Percentiles rank a stretch among this genome's conserved stretches.
These are phyloP conservation scores for Metrosideros polymorpha DNA, from an alignment of 441 rosid genomes.

Conservation along the genomic window DNA sequence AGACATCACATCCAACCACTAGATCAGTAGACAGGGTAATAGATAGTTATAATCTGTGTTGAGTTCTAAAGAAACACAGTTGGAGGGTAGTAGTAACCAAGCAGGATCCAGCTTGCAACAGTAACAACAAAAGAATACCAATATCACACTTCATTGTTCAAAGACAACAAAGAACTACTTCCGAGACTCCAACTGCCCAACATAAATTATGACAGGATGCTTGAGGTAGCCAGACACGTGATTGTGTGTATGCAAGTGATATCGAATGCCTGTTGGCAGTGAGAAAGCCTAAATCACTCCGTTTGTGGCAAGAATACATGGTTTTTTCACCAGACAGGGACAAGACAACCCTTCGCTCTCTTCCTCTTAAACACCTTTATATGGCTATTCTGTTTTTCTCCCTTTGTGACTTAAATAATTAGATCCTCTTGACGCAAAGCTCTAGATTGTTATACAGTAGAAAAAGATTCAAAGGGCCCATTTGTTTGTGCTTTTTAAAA, in stretches of 20 bases:
- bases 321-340: not conserved
- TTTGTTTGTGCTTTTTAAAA: not conserved
- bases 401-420: not conserved
- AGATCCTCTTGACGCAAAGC: not conserved
- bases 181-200: not conserved
- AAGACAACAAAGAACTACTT: not conserved
- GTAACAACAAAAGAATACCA: not conserved
- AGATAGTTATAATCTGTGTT: not conserved
- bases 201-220: not conserved
- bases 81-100: not conserved
- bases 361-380: not conserved
- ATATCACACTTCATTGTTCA: not conserved
- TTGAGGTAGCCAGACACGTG: not conserved
- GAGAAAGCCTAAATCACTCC: not conserved
- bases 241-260: not conserved
- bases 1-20: not conserved
- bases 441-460: not conserved
- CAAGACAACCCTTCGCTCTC: not conserved
- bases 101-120: not conserved
- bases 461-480: not conserved
- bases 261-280: not conserved
- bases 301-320: not conserved
- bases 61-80: not conserved
- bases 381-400: not conserved
- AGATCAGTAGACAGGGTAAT: not conserved